Percentiles rank a stretch among this genome's conserved stretches.
These are phyloP conservation scores for Boletus sp. DNA, from an alignment of 768 basidiomycete species.

Conservation along the genomic window DNA sequence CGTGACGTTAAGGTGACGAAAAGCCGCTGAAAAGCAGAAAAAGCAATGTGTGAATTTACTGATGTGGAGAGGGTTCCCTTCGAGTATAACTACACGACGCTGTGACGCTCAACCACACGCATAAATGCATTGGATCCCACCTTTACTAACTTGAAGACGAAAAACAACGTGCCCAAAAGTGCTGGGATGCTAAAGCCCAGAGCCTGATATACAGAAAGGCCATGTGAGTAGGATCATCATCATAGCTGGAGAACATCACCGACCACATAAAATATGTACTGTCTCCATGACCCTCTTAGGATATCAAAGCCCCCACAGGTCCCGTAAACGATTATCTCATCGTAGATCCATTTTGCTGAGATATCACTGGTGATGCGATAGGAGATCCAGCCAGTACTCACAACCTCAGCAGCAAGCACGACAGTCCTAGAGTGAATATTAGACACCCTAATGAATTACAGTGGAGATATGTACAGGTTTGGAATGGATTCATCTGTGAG, in stretches of 20 bases:
- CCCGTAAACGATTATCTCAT: conserved; percentile 34
- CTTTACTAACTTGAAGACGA: conserved; percentile 44
- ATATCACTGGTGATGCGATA: conserved; percentile 40
- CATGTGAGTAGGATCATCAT: not conserved
- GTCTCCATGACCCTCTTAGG: conserved; percentile 44
- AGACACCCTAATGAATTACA: not conserved
- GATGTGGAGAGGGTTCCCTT: conserved; percentile 45
- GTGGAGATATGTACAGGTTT: conserved; percentile 37
- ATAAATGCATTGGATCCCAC: conserved; percentile 23
- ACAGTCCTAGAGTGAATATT: conserved; percentile 23
- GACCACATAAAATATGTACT: conserved; percentile 31
- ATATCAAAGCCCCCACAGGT: conserved; percentile 42
- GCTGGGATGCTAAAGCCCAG: conserved; percentile 38
- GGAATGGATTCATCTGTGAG: conserved; percentile 52
- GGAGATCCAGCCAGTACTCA: conserved; percentile 48
- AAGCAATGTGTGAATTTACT: too few relatives aligned
- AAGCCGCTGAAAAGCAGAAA: conserved; percentile 33
- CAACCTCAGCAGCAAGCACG: conserved; percentile 43
- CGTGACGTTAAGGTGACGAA: too few relatives aligned
- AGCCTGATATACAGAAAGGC: conserved; percentile 31
- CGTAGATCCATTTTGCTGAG: conserved; percentile 33
- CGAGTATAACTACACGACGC: conserved; percentile 39
- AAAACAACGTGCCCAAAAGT: conserved; percentile 36
- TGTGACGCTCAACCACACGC: not conserved
- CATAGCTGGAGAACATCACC: conserved; percentile 12